Evolutionary conservation across 179 eudicot species (phyloP).

Genomic region (Nepenthes alata): DNA sequence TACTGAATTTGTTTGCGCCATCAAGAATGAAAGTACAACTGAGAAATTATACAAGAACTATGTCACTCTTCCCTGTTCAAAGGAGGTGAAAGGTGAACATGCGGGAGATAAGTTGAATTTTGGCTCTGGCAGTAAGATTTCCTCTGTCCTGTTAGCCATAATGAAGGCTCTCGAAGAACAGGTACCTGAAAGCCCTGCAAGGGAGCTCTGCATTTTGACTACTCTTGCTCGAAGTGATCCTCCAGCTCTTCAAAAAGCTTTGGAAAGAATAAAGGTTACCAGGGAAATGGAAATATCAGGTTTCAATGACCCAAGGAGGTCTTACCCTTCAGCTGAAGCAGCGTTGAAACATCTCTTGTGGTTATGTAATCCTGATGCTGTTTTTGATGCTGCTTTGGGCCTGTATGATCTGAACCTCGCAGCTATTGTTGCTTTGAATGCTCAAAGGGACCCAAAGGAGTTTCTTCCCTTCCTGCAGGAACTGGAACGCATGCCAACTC

Average conservation of each 20-base stretch:
- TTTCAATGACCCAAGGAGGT: slow-evolving; percentile 37
- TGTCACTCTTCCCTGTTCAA: slow-evolving; percentile 28
- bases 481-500: slow-evolving; percentile 53
- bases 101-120: slow-evolving; percentile 10
- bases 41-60: slow-evolving; percentile 58
- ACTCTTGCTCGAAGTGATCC: slow-evolving; percentile 93
- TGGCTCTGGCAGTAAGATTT: slow-evolving; percentile 36
- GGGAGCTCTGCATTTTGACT: slow-evolving; percentile 95
- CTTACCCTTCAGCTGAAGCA: slow-evolving; percentile 88
- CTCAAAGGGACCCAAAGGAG: slow-evolving; percentile 89
- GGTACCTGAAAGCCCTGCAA: slow-evolving; percentile 56
- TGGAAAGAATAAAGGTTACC: slow-evolving; percentile 65
- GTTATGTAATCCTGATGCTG: slow-evolving; percentile 80
- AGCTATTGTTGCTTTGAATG: slow-evolving; percentile 92
- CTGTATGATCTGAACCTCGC: slow-evolving; percentile 94
- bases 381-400: slow-evolving; percentile 93
- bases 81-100: slow-evolving; percentile 27
- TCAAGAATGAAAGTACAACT: slow-evolving; percentile 61
- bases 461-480: slow-evolving; percentile 92
- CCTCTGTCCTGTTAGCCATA: slow-evolving; percentile 55
- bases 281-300: slow-evolving; percentile 71
- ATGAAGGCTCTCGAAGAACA: slow-evolving; percentile 80
- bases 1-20: slow-evolving; percentile 86
- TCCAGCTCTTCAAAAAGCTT: slow-evolving; percentile 84
- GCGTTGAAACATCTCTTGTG: slow-evolving; percentile 87